Evolutionary conservation across 2,329 filamentous ascomycete genomes (phyloP).

Genomic region (Colletotrichum simmondsii): DNA sequence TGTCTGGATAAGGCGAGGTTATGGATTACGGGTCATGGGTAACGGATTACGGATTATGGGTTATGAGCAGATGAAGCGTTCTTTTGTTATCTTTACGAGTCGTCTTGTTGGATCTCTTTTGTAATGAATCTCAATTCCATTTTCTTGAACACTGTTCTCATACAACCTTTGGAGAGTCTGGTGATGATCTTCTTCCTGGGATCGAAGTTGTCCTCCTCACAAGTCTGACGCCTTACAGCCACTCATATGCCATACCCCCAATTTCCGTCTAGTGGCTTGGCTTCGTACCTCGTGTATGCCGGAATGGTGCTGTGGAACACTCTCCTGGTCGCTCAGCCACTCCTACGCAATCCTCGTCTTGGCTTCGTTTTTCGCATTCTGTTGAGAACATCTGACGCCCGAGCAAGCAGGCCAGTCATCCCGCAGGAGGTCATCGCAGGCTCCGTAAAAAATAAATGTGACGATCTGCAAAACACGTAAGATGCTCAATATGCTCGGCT

Average conservation of each 20-base stretch:
- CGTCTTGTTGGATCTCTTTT: not conserved
- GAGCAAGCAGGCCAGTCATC: no score
- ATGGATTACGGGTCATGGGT: not conserved
- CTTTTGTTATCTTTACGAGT: not conserved
- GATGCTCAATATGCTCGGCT: no score
- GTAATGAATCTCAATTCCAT: not conserved
- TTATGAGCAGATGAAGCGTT: not conserved
- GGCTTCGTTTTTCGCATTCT: slow-evolving; percentile 7
- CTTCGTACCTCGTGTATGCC: not conserved
- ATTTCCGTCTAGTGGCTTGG: not conserved
- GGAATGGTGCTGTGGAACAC: not conserved
- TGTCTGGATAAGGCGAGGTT: not conserved
- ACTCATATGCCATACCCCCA: not conserved
- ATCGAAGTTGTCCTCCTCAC: not conserved
- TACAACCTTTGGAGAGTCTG: not conserved
- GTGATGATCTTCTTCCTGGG: not conserved
- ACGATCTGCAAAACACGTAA: no score
- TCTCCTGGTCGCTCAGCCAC: not conserved
- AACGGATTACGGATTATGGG: not conserved
- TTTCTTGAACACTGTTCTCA: not conserved
- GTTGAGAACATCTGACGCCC: not conserved
- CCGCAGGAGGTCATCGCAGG: no score
- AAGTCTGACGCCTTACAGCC: not conserved
- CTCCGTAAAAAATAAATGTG: no score
- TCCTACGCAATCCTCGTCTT: not conserved